Evolutionary conservation across 352 stramenopile species (phyloP), one percentile per base, ranked within the genome.

Genomic region (Lagenidium giganteum): DNA sequence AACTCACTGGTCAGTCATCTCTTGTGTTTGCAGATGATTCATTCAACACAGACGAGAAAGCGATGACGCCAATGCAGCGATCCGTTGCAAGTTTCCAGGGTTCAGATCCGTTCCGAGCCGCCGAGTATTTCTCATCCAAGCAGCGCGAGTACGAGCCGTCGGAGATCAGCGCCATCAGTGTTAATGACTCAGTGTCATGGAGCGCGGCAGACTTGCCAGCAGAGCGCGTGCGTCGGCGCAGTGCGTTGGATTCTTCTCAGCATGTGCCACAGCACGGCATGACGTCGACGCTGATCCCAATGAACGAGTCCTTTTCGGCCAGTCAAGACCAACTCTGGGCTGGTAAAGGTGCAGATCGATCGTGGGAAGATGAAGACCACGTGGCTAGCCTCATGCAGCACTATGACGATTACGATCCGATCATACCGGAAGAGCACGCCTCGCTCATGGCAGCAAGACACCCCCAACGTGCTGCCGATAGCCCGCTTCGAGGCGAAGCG

Each of bases 121-220:
- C n/a, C n/a, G n/a, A n/a, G n/a, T n/a, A n/a, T n/a, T n/a, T n/a
- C n/a, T n/a, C n/a, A n/a, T n/a, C n/a, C n/a, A n/a, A n/a, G 34
- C 22, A 27, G 39, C 16, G 25, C 13, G n/a, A n/a, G n/a, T n/a
- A n/a, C 20, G 30, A 42, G 16, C 58, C 54, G 31, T 88, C 76
- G 0, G 73, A 91, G 14, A 47, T 86, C 6, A 91, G 79, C 23
- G 79, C 75, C 21, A 54, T 90, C 25, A 93, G 82, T 46, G 67
- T 92, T 25, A 68, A 89, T 35, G 79, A 93, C 54, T 90, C 82
- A 21, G 74, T 82, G 40, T 66, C 79, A 1, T 93, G 82, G 82
- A 64, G 70, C 4, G 58, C 61, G 20, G 28, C 27, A 4, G 21
- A 42, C 20, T 38, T 26, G 6, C 6, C 20, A 45, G 30, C 14